Conservation (phyloP, 1,284 basidiomycete genomes). For the Cutaneotrichosporon cavernicola region DNA sequence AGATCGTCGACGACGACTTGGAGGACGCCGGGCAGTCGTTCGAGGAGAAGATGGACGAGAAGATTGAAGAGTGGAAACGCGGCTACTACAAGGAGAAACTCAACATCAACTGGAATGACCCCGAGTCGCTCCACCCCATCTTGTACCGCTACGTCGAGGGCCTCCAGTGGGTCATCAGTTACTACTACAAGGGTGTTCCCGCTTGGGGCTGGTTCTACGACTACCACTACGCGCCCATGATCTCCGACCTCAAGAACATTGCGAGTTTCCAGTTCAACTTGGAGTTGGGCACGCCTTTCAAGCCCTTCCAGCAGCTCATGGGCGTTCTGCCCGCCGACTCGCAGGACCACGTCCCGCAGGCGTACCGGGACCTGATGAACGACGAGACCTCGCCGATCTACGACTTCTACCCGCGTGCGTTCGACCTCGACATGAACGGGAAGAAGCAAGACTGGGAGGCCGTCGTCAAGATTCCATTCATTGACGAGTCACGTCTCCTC, state of each 20-base stretch:
- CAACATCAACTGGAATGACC: constrained; percentile 68
- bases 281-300: constrained; percentile 83
- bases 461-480: constrained; percentile 98
- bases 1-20: constrained; percentile 63
- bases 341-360: constrained; percentile 77
- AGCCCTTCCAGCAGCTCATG: constrained; percentile 96
- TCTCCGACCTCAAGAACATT: constrained; percentile 78
- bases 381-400: constrained; percentile 81
- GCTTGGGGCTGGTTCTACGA: constrained; percentile 99
- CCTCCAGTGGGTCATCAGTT: constrained; percentile 97
- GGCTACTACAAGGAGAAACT: constrained; percentile 89
- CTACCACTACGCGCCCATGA: constrained; percentile 94
- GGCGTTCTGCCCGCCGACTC: constrained; percentile 91
- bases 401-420: constrained; percentile 90
- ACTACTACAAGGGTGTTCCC: constrained; percentile 95
- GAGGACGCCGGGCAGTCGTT: constrained; percentile 75
- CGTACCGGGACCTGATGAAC: constrained; percentile 88
- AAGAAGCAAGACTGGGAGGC: constrained; percentile 99
- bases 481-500: constrained; percentile 77
- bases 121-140: constrained; percentile 66
- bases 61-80: constrained; percentile 90
- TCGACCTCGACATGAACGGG: constrained; percentile 92
- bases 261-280: constrained; percentile 81
- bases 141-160: constrained; percentile 86
- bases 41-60: constrained; percentile 69